A percentile compares a stretch with the other conserved stretches of the same genome.
Evolutionary conservation across 345 rosid genomes (phyloP).

Genomic region (Salix dunnii): DNA sequence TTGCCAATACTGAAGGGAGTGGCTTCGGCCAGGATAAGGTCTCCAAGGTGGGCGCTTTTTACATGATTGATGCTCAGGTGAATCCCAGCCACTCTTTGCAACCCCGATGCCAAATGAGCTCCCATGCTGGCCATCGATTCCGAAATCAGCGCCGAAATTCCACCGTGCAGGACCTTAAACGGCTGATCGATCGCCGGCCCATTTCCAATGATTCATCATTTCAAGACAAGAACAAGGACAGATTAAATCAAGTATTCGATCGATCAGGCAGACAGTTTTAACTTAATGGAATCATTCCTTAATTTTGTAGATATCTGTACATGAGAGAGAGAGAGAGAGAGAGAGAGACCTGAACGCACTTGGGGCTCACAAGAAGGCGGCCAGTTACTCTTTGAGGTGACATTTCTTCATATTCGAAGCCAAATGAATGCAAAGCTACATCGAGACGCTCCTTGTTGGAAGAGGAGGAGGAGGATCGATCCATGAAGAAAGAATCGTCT

Average conservation of each 20-base stretch:
- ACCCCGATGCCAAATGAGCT: slow-evolving; percentile 80
- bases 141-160: slow-evolving; percentile 88
- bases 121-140: slow-evolving; percentile 88
- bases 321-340: background rate
- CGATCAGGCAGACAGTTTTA: background rate
- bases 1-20: slow-evolving; percentile 58
- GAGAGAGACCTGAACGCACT: slow-evolving; percentile 53
- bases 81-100: slow-evolving; percentile 74
- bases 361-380: slow-evolving; percentile 49
- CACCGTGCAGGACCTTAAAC: slow-evolving; percentile 92
- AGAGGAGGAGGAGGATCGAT: background rate
- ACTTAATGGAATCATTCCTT: background rate
- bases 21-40: slow-evolving; percentile 64
- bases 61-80: slow-evolving; percentile 78
- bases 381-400: slow-evolving; percentile 57
- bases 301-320: background rate
- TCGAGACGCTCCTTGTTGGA: slow-evolving; percentile 42
- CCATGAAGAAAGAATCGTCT: too few relatives aligned
- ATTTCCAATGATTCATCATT: background rate
- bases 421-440: slow-evolving; percentile 39
- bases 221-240: too few relatives aligned
- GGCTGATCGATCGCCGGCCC: slow-evolving; percentile 47
- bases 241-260: too few relatives aligned
- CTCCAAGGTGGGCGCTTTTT: slow-evolving; percentile 75
- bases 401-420: slow-evolving; percentile 56